Evolutionary conservation across 345 rosid genomes (phyloP), one percentile per base, ranked within the genome.

Genomic region (Eucalyptus decipiens): DNA sequence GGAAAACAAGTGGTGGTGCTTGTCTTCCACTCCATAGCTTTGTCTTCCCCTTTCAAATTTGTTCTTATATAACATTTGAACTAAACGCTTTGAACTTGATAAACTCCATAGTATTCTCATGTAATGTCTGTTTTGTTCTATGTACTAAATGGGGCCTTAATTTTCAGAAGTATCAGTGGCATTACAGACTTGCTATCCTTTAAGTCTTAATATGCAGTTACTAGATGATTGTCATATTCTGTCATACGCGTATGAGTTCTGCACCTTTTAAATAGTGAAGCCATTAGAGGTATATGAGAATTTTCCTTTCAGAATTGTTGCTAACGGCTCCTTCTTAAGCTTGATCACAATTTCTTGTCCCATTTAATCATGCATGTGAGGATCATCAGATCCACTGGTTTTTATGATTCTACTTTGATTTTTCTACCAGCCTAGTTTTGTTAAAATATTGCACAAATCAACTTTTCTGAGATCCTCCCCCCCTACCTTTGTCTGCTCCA

Each of bases 401-500:
- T 2, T 1, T 76, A 11, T 40, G 24, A 76, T 76, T 76, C 85
- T 40, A 21, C 3, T 0, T 11, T 37, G 47, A 76, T 40, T 76
- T 76, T 40, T 76, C 85, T 40, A 21, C 9, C 9, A 0, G 56
- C 81, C 0, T n/a, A 72, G 34, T 43, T 32, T 88, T 51, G 37
- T 87, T 24, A 9, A 87, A 43, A 28, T 3, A 28, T 9, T 40
- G 34, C 28, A 42, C 37, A 47, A 1, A 54, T 69, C 23, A 47
- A 52, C 85, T n/a, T 87, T 65, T 12, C 85, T 81, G 62, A 88
- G 8, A 85, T 88, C 67, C 17, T 54, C 5, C 15, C 12, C 18
- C 9, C 26, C 15, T 37, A 32, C 19, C 87, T 90, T 88, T 88
- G 51, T 80, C 58, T 93, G 87, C 86, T 91, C 19, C 19, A 97